phyloP scores from a whole-genome alignment of 106 monocot species.

The Dioscorea zingiberensis region DNA sequence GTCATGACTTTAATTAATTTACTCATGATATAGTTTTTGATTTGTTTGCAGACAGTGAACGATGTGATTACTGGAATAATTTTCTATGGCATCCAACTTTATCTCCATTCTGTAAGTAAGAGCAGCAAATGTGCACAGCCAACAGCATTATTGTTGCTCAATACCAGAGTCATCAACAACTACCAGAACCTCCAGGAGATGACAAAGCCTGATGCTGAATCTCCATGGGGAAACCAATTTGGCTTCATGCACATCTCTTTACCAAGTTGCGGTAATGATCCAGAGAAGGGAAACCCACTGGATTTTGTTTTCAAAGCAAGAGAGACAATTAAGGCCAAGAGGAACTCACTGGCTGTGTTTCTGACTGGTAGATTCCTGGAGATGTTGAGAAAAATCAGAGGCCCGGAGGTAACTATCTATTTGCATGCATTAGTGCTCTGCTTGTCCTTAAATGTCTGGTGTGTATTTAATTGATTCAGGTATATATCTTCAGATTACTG shows the following conservation, averaged over 20 bases:
- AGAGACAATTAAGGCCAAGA: conserved; percentile 48
- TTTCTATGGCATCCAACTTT: conserved; percentile 57
- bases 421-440: background rate
- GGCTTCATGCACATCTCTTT: conserved; percentile 54
- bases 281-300: conserved; percentile 33
- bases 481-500: conserved; percentile 24
- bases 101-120: conserved; percentile 16
- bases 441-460: background rate
- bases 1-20: background rate
- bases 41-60: conserved; percentile 52
- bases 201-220: conserved; percentile 22
- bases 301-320: conserved; percentile 37
- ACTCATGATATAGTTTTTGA: background rate
- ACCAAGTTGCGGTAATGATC: conserved; percentile 22
- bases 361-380: conserved; percentile 55
- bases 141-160: conserved; percentile 59
- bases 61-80: conserved; percentile 64
- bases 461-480: background rate
- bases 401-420: conserved; percentile 44
- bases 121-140: background rate
- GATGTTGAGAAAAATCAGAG: conserved; percentile 38
- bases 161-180: conserved; percentile 39
- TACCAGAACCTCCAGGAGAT: conserved; percentile 41
- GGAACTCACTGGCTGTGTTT: conserved; percentile 44
- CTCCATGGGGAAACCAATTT: conserved; percentile 72